These are phyloP conservation scores for Bruguiera parviflora DNA, from an alignment of 345 rosid species.

Conservation along the genomic window DNA sequence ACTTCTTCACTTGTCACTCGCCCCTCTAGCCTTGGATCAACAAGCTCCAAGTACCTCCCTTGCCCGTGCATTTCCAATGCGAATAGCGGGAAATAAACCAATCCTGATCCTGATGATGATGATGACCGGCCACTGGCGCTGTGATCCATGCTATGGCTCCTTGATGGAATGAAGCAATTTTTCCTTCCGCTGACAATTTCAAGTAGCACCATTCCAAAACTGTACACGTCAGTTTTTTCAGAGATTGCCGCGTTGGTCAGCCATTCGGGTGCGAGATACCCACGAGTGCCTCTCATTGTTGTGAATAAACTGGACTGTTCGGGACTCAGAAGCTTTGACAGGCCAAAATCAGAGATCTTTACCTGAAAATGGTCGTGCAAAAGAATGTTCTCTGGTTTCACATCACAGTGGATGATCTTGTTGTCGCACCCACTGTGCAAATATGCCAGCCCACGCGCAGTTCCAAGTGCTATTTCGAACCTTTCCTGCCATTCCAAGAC, in stretches of 20 bases:
- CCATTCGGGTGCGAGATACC: slow-evolving; percentile 34
- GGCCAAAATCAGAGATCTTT: slow-evolving; percentile 31
- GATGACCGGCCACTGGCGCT: slow-evolving; percentile 22
- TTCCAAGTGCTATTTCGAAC: slow-evolving; percentile 25
- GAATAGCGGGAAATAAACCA: slow-evolving; percentile 67
- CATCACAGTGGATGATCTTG: slow-evolving; percentile 29
- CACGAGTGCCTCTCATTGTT: slow-evolving; percentile 30
- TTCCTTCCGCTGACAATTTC: slow-evolving; percentile 31
- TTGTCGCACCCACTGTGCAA: slow-evolving; percentile 22
- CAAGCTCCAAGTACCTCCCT: slow-evolving; percentile 64
- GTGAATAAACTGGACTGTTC: slow-evolving; percentile 27
- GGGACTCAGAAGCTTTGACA: slow-evolving; percentile 25
- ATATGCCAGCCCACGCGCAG: slow-evolving; percentile 28
- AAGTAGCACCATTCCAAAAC: slow-evolving; percentile 27
- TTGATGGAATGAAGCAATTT: slow-evolving; percentile 18
- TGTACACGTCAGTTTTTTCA: slow-evolving; percentile 28
- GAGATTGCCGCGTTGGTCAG: slow-evolving; percentile 22
- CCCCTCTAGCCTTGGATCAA: slow-evolving; percentile 72
- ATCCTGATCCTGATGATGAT: slow-evolving; percentile 13
- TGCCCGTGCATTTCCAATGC: slow-evolving; percentile 62
- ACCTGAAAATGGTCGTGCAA: slow-evolving; percentile 18
- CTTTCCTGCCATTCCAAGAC: slow-evolving; percentile 27
- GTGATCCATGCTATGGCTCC: slow-evolving; percentile 13
- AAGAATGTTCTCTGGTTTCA: slow-evolving; percentile 31
- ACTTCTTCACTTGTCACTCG: slow-evolving; percentile 49